Evolutionary conservation across 2,329 filamentous ascomycete genomes (phyloP), one percentile per base, ranked within the genome.

Genomic region (Phialophora expanda): DNA sequence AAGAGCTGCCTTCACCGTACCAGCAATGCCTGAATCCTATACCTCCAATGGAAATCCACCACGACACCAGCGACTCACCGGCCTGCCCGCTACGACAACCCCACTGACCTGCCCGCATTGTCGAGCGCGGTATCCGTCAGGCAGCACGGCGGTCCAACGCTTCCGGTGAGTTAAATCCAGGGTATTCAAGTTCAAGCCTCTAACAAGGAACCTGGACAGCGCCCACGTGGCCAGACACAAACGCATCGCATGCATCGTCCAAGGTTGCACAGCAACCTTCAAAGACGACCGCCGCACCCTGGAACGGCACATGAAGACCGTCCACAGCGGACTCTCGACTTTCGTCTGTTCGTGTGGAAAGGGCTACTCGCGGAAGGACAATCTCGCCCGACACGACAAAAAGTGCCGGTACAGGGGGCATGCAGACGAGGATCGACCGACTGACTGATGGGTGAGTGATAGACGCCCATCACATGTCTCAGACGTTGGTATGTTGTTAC

Each of bases 281-380:
- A 50, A 50, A 8, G 46, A 59, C 28, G 56, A 59, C 24, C 41
- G 26, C 12, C 56, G 41, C 26, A 59, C 56, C 2, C 17, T 51
- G 11, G 44, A 50, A 48, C 56, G 56, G 14, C 56, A 59, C 44
- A 32, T 51, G 28, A 59, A 7, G 20, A 24, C n/a, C 22, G 56
- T 48, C 20, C 56, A 48, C 22, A 20, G 38, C 24, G 32, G 9
- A 34, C 32, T 9, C 11, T 34, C 32, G 8, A 14, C n/a, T 50
- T 50, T 51, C 56, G 20, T 24, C 4, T 59, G 56, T 59, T 0
- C 24, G 4, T 59, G 56, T 44, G 56, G 56, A 22, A 59, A 50
- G 28, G 8, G 8, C 17, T 59, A 59, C 7, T 50, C 20, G 20
- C 56, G 56, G n/a, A 59, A 32, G 28, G 56, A 59, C 41, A 46